Base-by-base conservation (phyloP, 345 rosid species). In the Adansonia digitata region DNA sequence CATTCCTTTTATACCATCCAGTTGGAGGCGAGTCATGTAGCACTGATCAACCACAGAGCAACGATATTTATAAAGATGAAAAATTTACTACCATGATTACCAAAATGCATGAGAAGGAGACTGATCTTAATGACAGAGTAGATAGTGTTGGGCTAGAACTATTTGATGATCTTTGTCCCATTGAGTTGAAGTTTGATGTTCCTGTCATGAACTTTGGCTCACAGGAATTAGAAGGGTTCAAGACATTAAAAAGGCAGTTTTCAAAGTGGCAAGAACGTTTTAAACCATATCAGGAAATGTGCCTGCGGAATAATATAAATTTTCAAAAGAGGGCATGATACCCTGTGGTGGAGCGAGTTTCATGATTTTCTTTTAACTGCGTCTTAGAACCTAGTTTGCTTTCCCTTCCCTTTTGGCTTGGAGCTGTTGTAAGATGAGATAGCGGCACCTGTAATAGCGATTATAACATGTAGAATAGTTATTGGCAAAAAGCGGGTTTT, bases 171-270 rank as follows among this genome's bases (percentile, higher is more conserved):
- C 59, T 53, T 4, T 53, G 59, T 53, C 59, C 59, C 59, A 53
- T 53, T 22, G 59, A 53, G 97, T 53, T 53, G 98, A 95, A 86
- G 91, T 94, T 65, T 95, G 59, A 53, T 53, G 26, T 10, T 53
- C 59, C 29, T 53, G 14, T 10, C 27, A 53, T 22, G 27, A 53
- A 53, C 59, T 53, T 53, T 53, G 13, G 59, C 24, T 24, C 59
- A 53, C 59, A 53, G 26, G 59, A 53, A 53, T 20, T 20, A 22
- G 59, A 53, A 3, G 59, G 13, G 22, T 53, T 20, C 27, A 53
- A 22, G 59, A 53, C 29, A 9, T 53, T 53, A 29, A 53, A 53
- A 53, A 53, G 27, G 59, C 59, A 22, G 59, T 53, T 53, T 29
- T 20, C 29, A 12, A 53, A 22, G 59, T 53, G 59, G 59, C 59